Evolutionary conservation across 306 rosid species (phyloP).

Genomic region (Rubus idaeus): DNA sequence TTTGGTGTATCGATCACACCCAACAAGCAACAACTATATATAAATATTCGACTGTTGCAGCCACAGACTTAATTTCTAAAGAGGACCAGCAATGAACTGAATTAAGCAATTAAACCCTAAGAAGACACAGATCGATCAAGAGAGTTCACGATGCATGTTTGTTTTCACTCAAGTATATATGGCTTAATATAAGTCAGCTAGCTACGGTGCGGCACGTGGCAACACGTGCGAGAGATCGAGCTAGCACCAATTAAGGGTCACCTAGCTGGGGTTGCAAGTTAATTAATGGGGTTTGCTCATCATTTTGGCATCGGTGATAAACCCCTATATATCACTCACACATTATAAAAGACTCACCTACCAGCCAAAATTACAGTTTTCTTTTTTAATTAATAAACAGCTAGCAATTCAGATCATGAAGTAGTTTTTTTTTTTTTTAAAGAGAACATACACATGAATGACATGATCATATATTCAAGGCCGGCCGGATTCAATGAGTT

Average conservation of each 20-base stretch:
- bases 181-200: background rate
- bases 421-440: too few species aligned
- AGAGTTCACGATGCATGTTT: too few species aligned
- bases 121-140: too few species aligned
- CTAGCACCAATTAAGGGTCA: background rate
- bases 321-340: background rate
- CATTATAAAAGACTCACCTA: slow-evolving; percentile 3
- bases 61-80: too few species aligned
- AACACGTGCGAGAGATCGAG: slow-evolving; percentile 16
- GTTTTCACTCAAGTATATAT: background rate
- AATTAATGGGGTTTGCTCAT: slow-evolving; percentile 7
- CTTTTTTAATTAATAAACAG: too few species aligned
- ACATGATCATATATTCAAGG: background rate
- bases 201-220: too few species aligned
- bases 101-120: too few species aligned
- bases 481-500: background rate
- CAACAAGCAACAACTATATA: slow-evolving; percentile 3
- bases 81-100: too few species aligned
- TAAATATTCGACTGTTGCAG: background rate
- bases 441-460: too few species aligned
- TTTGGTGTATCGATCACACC: slow-evolving; percentile 15
- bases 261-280: background rate
- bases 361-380: too few species aligned
- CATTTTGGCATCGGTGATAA: slow-evolving; percentile 15
- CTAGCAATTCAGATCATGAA: too few species aligned